Evolutionary conservation across 345 rosid species (phyloP).

Genomic region (Brassica juncea): DNA sequence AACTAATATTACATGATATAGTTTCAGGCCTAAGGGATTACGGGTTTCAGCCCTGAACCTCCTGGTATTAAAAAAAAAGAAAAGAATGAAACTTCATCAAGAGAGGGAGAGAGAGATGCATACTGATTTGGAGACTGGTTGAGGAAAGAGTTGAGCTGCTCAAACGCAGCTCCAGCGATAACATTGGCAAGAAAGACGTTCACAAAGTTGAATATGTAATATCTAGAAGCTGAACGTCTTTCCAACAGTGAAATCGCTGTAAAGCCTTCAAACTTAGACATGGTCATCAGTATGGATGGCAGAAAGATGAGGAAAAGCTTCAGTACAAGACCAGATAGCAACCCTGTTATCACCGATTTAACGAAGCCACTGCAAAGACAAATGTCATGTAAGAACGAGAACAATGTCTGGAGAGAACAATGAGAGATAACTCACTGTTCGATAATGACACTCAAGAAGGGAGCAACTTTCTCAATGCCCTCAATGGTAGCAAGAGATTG

Average conservation of each 20-base stretch:
- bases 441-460: conserved; percentile 64
- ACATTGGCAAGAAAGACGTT: conserved; percentile 81
- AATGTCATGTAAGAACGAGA: not conserved
- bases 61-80: no score
- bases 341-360: conserved; percentile 76
- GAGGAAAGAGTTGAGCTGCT: conserved; percentile 68
- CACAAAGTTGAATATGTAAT: conserved; percentile 74
- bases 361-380: conserved; percentile 53
- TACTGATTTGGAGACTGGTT: conserved; percentile 74
- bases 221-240: conserved; percentile 89
- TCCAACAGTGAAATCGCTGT: conserved; percentile 69
- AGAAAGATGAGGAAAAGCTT: conserved; percentile 96
- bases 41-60: no score
- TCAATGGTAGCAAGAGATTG: conserved; percentile 90
- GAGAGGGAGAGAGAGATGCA: conserved; percentile 28
- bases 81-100: not conserved
- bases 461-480: conserved; percentile 69
- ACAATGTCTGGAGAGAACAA: conserved; percentile 7
- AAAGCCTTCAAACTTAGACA: conserved; percentile 98
- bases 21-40: no score
- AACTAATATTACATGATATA: no score
- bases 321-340: conserved; percentile 81
- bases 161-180: conserved; percentile 73
- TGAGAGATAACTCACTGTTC: conserved; percentile 55
- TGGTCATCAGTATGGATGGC: conserved; percentile 88